Percentiles rank a stretch among this genome's conserved stretches.
Conservation (phyloP, 1,139 yeast species). For the Magnusiomyces ingens region DNA sequence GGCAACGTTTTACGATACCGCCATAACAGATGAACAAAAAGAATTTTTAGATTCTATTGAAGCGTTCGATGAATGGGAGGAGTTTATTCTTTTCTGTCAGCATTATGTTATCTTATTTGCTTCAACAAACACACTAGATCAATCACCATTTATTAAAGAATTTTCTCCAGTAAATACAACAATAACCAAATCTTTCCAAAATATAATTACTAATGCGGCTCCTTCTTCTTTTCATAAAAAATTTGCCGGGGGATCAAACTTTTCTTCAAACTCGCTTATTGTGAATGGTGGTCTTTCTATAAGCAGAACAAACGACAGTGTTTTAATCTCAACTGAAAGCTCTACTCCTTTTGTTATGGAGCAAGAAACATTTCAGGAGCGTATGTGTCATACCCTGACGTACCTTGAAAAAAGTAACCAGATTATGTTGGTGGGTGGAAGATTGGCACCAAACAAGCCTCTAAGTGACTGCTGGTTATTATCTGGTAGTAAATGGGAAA, state of each 20-base stretch:
- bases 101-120: constrained; percentile 70
- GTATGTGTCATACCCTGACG: constrained; percentile 58
- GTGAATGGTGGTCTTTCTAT: constrained; percentile 1
- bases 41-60: constrained; percentile 46
- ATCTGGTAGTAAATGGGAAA: constrained; percentile 33
- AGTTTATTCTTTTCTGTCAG: constrained; percentile 67
- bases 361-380: constrained; percentile 19
- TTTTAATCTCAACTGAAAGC: constrained; percentile 7
- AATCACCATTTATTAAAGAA: neutral
- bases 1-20: constrained; percentile 49
- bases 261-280: constrained; percentile 10
- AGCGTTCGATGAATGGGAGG: constrained; percentile 81
- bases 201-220: constrained; percentile 5
- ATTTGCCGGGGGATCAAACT: constrained; percentile 42
- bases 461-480: constrained; percentile 40
- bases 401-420: constrained; percentile 26
- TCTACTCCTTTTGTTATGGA: constrained; percentile 10
- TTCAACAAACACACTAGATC: constrained; percentile 20
- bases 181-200: neutral
- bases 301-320: constrained; percentile 2
- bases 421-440: constrained; percentile 57
- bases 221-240: constrained; percentile 36
- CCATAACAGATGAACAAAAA: constrained; percentile 40
- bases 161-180: neutral
- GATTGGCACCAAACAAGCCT: constrained; percentile 51